Percentiles rank a stretch among this genome's conserved stretches.
Conservation (phyloP, 2,329 filamentous ascomycete genomes). For the Stagonosporopsis vannaccii region DNA sequence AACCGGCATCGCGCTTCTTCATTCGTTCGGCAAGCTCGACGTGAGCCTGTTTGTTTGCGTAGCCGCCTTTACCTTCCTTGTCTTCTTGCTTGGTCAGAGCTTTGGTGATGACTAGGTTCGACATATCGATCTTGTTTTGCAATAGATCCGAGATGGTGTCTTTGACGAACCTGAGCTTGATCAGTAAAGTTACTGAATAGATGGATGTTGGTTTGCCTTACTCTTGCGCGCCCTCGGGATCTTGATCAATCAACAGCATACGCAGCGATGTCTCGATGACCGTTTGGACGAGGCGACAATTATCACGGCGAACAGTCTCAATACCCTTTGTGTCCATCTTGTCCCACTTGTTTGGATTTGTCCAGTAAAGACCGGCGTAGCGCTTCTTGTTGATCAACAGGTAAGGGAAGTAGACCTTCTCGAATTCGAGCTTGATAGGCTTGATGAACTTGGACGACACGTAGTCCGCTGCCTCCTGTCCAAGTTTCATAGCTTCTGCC, state of each 20-base stretch:
- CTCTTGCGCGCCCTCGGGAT: constrained; percentile 91
- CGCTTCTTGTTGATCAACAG: constrained; percentile 99
- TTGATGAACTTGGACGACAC: constrained; percentile 94
- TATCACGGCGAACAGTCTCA: constrained; percentile 95
- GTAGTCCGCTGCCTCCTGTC: constrained; percentile 87
- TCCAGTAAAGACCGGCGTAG: constrained; percentile 98
- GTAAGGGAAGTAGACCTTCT: constrained; percentile 98
- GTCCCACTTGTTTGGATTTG: constrained; percentile 90
- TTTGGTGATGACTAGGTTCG: constrained; percentile 98
- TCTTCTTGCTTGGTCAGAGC: constrained; percentile 76
- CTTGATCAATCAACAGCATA: constrained; percentile 94
- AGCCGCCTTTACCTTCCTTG: constrained; percentile 55
- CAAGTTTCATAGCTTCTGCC: constrained; percentile 88
- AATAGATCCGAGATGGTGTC: constrained; percentile 92
- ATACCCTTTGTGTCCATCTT: constrained; percentile 99
- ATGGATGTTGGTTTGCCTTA: constrained; percentile 59
- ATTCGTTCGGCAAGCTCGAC: constrained; percentile 95
- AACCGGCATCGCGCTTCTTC: constrained; percentile 95
- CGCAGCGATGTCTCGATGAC: constrained; percentile 96
- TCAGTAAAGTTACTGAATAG: background rate
- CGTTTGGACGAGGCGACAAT: constrained; percentile 92
- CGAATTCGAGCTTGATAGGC: constrained; percentile 98
- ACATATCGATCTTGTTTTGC: constrained; percentile 99
- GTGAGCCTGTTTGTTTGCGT: constrained; percentile 92
- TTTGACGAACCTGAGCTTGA: constrained; percentile 80